Base-by-base conservation (phyloP, 2,329 filamentous ascomycete genomes). In the Penicillium brevicompactum region DNA sequence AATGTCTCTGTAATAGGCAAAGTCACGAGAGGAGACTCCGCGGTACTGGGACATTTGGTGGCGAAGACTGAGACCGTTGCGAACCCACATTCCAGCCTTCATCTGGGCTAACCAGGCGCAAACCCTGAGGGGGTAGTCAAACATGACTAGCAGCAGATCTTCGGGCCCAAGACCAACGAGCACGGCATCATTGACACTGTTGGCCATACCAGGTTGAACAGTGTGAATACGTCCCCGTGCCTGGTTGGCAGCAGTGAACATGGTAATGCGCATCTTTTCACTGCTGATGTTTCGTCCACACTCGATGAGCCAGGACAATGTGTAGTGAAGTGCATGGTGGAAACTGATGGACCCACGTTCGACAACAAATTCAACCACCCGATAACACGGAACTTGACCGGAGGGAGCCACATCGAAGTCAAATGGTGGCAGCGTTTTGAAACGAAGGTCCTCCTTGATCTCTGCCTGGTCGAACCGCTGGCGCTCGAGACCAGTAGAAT, bases 71-170 rank as follows among this genome's bases (percentile, higher is more conserved):
- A 99, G 91, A 2, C 94, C 94, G 70, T 99, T 99, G 53, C 94
- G 87, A 60, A 99, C 93, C 94, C 95, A 99, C 87, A 97, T 96
- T 49, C 92, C 91, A 16, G 93, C 92, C 73, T 96, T 96, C 86
- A 99, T 97, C 77, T 99, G 95, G 5, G 94, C 90, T 31, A 99
- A 80, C 94, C 94, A 99, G 18, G 91, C 92, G 70, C 92, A 97
- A 0, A 97, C 92, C 49, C 95, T 85, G 4, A 99, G 80, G 0
- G 95, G 93, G 66, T 91, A 96, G 72, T 99, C 94, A 67, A 99
- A 96, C 49, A 92, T 85, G 2, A 90, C 88, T 71, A 96, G 87
- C 21, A 96, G 79, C 67, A 92, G 87, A 70, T 96, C 91, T 65
- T 96, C 90, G 0, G 88, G 77, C 0, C 78, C 79, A 24, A 76